Conservation (phyloP, 1,139 yeast species). For the Zhuliangozyma parablackwelliae region DNA sequence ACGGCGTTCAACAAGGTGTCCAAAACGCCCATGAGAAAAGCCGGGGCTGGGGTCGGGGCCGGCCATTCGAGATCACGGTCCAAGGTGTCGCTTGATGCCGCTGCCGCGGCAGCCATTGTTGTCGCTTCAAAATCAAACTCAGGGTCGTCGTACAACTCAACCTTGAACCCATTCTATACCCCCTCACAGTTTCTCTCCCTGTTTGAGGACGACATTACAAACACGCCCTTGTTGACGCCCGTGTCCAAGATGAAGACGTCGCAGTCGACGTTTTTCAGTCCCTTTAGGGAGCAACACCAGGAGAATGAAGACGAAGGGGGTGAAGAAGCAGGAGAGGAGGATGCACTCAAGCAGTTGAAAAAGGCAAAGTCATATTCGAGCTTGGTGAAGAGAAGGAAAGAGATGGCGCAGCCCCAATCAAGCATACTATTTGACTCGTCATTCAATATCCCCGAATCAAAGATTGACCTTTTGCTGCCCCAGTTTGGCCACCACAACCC, state of each 20-base stretch:
- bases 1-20: conserved; percentile 19
- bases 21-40: conserved; percentile 24
- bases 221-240: conserved; percentile 28
- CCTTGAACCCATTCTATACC: conserved; percentile 44
- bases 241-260: conserved; percentile 4
- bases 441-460: neutral
- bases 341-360: conserved; percentile 39
- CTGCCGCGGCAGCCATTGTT: conserved; percentile 12
- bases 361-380: conserved; percentile 34
- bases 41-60: conserved; percentile 17
- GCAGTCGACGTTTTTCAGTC: conserved; percentile 11
- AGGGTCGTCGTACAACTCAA: conserved; percentile 11
- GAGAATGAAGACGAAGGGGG: too few relatives aligned
- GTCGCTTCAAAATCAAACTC: conserved; percentile 16
- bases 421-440: too few relatives aligned
- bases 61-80: conserved; percentile 42
- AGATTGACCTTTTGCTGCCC: conserved; percentile 27
- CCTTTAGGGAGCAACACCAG: conserved; percentile 8
- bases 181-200: conserved; percentile 42
- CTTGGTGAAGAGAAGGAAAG: conserved; percentile 6
- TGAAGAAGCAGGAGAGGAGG: too few relatives aligned
- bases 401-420: too few relatives aligned
- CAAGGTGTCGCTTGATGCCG: conserved; percentile 33
- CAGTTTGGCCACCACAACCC: conserved; percentile 13
- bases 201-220: conserved; percentile 13